These are phyloP conservation scores for Camellia lanceoleosa DNA, from an alignment of 148 eudicot genomes.

Conservation along the genomic window DNA sequence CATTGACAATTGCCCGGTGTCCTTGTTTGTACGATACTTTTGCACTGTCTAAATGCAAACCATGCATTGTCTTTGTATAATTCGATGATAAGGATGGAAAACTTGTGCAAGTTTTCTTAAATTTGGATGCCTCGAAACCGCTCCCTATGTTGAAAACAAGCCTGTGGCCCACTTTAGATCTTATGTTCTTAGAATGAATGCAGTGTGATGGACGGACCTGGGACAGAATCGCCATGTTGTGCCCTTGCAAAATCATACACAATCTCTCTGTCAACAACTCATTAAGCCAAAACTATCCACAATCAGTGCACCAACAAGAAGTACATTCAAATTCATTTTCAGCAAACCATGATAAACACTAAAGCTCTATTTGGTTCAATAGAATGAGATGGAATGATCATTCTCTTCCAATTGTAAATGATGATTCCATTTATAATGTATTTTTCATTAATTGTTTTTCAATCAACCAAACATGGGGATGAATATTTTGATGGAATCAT, in stretches of 20 bases:
- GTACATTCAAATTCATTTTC: neutral
- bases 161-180: constrained; percentile 30
- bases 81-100: constrained; percentile 28
- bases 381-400: too few species aligned
- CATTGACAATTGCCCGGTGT: constrained; percentile 59
- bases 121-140: constrained; percentile 18
- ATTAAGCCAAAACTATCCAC: neutral
- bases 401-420: too few species aligned
- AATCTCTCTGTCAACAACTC: neutral
- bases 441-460: too few species aligned
- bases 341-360: neutral
- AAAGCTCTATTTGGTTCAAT: neutral
- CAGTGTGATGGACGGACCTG: constrained; percentile 52
- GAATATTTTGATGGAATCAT: too few species aligned
- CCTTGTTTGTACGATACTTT: constrained; percentile 27
- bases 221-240: constrained; percentile 52
- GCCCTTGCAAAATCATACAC: constrained; percentile 28
- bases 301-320: neutral
- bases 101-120: constrained; percentile 32
- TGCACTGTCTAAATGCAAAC: constrained; percentile 22
- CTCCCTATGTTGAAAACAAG: constrained; percentile 14
- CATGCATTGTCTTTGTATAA: constrained; percentile 33
- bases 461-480: too few species aligned
- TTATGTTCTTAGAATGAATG: constrained; percentile 36
- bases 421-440: too few species aligned